These are phyloP conservation scores for Tarenaya hassleriana DNA, from an alignment of 345 rosid species.

Conservation along the genomic window DNA sequence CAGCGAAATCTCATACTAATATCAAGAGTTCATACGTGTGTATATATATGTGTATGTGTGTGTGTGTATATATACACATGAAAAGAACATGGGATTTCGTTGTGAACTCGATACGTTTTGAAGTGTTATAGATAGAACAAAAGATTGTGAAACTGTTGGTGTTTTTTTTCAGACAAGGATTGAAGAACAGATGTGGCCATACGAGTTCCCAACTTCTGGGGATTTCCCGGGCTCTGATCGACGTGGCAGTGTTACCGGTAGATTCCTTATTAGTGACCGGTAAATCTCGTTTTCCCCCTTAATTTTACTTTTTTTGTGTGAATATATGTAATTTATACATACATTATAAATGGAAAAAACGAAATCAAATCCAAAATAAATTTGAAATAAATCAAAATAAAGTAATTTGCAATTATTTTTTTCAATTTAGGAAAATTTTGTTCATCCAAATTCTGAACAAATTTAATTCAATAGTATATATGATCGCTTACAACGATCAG, in stretches of 20 bases:
- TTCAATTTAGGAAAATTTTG: too few species aligned
- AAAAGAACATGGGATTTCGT: background rate
- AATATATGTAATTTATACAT: too few species aligned
- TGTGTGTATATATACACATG: constrained; percentile 1
- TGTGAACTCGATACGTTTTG: too few species aligned
- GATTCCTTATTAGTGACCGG: constrained; percentile 66
- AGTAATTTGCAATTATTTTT: too few species aligned
- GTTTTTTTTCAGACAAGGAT: constrained; percentile 42
- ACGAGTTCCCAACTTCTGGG: constrained; percentile 58
- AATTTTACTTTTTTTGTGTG: background rate
- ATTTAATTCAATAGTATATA: too few species aligned
- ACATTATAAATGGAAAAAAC: too few species aligned
- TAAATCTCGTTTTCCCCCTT: constrained; percentile 11
- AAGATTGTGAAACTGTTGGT: background rate
- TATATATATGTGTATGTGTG: background rate
- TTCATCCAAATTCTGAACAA: too few species aligned
- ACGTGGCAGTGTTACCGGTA: constrained; percentile 58
- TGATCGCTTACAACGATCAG: too few species aligned
- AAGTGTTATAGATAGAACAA: background rate
- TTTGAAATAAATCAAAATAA: too few species aligned
- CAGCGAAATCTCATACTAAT: too few species aligned
- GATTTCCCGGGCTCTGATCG: constrained; percentile 57
- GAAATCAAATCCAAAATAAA: too few species aligned
- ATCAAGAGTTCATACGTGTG: too few species aligned
- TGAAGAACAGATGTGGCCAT: constrained; percentile 79